A percentile compares a stretch with the other conserved stretches of the same genome.
Evolutionary conservation across 768 basidiomycete genomes (phyloP).

Genomic region (Lyophyllum atratum): DNA sequence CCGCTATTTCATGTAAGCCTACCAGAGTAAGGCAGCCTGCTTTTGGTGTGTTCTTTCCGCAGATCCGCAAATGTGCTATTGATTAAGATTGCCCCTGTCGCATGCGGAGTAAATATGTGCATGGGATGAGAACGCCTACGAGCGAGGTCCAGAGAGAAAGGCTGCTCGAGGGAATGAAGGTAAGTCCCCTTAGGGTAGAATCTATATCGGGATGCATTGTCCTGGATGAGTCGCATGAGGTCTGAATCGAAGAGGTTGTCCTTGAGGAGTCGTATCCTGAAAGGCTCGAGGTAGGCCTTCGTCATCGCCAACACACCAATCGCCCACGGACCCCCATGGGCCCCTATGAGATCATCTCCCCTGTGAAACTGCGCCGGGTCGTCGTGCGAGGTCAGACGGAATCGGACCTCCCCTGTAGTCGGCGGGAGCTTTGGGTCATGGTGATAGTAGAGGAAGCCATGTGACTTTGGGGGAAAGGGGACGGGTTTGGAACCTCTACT

Average conservation of each 20-base stretch:
- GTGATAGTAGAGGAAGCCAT: constrained; percentile 8
- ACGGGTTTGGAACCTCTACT: background rate
- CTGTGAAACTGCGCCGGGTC: background rate
- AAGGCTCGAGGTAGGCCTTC: background rate
- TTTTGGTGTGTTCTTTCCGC: background rate
- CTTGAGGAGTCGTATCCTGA: background rate
- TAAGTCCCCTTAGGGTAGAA: too few relatives aligned
- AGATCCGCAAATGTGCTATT: background rate
- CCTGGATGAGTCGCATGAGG: background rate
- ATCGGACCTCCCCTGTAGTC: constrained; percentile 3
- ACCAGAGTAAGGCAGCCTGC: constrained; percentile 3
- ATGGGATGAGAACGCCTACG: background rate
- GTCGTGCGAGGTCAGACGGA: background rate
- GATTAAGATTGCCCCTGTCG: background rate
- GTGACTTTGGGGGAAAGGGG: background rate
- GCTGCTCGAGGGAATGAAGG: constrained; percentile 5
- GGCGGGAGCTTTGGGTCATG: background rate
- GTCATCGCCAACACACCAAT: background rate
- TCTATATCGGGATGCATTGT: too few relatives aligned
- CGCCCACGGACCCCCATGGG: background rate
- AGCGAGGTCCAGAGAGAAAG: background rate
- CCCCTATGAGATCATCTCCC: background rate
- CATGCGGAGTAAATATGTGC: background rate
- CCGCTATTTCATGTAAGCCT: background rate
- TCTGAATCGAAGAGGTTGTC: background rate